Evolutionary conservation across 176 grass and related monocot genomes (phyloP).

Genomic region (Metroxylon sagu): DNA sequence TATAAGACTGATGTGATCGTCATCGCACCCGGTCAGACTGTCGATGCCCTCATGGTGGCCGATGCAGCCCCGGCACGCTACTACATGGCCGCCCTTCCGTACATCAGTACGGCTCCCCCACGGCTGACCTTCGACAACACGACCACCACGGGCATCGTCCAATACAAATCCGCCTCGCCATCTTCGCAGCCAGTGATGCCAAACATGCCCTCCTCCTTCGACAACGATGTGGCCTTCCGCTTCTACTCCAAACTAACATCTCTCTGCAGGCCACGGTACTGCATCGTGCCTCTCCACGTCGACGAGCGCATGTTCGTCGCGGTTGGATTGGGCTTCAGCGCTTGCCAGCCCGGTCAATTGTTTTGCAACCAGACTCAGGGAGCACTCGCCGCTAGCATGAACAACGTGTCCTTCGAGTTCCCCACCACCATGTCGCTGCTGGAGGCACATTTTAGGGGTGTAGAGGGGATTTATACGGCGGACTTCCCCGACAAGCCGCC

Average conservation of each 20-base stretch:
- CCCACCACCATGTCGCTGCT: conserved; percentile 32
- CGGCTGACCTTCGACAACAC: conserved; percentile 9
- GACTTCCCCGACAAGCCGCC: conserved; percentile 58
- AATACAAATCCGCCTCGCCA: conserved; percentile 15
- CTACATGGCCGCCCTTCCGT: conserved; percentile 46
- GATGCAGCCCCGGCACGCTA: conserved; percentile 28
- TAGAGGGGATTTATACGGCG: conserved; percentile 25
- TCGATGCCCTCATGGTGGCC: conserved; percentile 54
- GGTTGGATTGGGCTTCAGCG: conserved; percentile 24
- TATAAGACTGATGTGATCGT: conserved; percentile 58
- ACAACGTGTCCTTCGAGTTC: conserved; percentile 54
- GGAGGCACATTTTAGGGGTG: conserved; percentile 23
- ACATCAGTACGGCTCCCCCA: conserved; percentile 19
- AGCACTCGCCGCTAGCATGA: conserved; percentile 42
- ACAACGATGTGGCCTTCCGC: conserved; percentile 27
- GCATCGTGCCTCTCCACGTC: conserved; percentile 32
- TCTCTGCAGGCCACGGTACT: conserved; percentile 18
- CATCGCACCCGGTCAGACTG: conserved; percentile 55
- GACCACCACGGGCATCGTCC: conserved; percentile 27
- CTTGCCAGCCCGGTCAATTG: conserved; percentile 24
- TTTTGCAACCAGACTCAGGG: conserved; percentile 11
- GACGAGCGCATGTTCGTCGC: conserved; percentile 51
- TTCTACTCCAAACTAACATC: conserved; percentile 45
- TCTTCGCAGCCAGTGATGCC: conserved; percentile 12
- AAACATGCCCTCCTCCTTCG: conserved; percentile 14